These are phyloP conservation scores for Simplicillium sp. DNA, from an alignment of 2,329 filamentous ascomycete genomes.

Conservation along the genomic window DNA sequence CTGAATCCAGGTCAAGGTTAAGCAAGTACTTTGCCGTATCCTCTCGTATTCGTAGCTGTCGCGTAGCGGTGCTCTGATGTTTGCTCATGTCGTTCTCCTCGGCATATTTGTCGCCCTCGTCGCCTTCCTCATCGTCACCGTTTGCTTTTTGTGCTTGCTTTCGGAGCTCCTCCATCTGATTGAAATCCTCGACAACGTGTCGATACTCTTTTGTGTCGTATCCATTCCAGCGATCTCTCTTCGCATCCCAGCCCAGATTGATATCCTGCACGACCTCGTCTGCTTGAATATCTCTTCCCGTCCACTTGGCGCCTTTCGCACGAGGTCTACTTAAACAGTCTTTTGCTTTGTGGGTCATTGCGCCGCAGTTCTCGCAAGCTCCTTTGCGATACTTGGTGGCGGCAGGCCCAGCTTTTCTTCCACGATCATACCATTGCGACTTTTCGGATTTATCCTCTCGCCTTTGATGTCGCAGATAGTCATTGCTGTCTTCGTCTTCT, in stretches of 20 bases:
- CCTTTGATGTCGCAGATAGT: constrained; percentile 96
- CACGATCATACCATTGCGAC: constrained; percentile 88
- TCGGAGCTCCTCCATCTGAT: constrained; percentile 72
- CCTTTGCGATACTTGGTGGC: constrained; percentile 97
- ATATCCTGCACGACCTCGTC: constrained; percentile 84
- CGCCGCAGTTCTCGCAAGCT: constrained; percentile 95
- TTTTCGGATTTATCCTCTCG: constrained; percentile 50
- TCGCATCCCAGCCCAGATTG: constrained; percentile 89
- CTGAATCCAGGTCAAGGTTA: constrained; percentile 90
- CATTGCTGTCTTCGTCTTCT: constrained; percentile 61
- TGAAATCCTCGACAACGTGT: constrained; percentile 80
- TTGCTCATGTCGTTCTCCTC: constrained; percentile 96
- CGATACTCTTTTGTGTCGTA: constrained; percentile 84
- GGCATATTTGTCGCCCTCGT: constrained; percentile 67
- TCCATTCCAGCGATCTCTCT: constrained; percentile 97
- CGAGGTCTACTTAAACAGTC: constrained; percentile 85
- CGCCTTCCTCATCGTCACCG: constrained; percentile 42
- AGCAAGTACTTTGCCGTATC: constrained; percentile 95
- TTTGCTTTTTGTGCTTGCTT: constrained; percentile 42
- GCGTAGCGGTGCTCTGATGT: constrained; percentile 81
- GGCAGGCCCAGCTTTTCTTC: constrained; percentile 72
- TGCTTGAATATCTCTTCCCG: constrained; percentile 84
- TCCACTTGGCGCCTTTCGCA: constrained; percentile 85
- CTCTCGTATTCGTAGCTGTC: constrained; percentile 85
- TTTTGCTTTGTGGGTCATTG: constrained; percentile 92